Conservation (phyloP, 495 filamentous ascomycete genomes). For the Aspergillus affinis region DNA sequence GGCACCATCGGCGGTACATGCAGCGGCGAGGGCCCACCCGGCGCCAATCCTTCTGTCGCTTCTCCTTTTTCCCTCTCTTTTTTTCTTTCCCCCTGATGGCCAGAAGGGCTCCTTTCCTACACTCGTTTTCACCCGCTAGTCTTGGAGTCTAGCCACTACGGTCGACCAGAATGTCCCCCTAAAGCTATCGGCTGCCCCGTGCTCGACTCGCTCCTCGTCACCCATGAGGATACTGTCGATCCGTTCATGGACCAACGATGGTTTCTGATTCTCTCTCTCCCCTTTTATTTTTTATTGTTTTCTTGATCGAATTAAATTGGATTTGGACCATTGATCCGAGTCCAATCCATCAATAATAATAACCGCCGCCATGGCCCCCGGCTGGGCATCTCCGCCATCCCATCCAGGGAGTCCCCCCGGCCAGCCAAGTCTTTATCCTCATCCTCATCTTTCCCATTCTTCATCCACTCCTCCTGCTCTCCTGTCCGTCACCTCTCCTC, state of each 20-base stretch:
- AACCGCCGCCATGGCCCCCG: constrained; percentile 20
- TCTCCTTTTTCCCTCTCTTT: constrained; percentile 3
- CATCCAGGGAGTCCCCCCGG: constrained; percentile 11
- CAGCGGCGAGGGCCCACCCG: too few species aligned
- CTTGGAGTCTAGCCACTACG: too few species aligned
- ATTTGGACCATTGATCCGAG: constrained; percentile 1
- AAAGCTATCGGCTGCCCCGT: constrained; percentile 4
- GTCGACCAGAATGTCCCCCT: too few species aligned
- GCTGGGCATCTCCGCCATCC: constrained; percentile 22
- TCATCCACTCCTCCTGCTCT: constrained; percentile 21
- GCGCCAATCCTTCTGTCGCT: neutral
- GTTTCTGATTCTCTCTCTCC: constrained; percentile 19
- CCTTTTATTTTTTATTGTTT: constrained; percentile 11
- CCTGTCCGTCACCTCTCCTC: constrained; percentile 19
- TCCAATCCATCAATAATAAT: constrained; percentile 17
- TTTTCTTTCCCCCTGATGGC: neutral
- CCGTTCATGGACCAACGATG: constrained; percentile 23
- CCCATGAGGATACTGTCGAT: constrained; percentile 27
- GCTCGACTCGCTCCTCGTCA: constrained; percentile 12
- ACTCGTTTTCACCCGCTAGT: too few species aligned
- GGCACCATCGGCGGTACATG: too few species aligned
- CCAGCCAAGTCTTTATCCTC: constrained; percentile 15
- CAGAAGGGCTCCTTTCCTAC: too few species aligned
- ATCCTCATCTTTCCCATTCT: constrained; percentile 15
- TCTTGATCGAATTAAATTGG: constrained; percentile 8